Evolutionary conservation across 805 yeast genomes (phyloP), one percentile per base, ranked within the genome.

Genomic region (Pichia gijzeniarum): DNA sequence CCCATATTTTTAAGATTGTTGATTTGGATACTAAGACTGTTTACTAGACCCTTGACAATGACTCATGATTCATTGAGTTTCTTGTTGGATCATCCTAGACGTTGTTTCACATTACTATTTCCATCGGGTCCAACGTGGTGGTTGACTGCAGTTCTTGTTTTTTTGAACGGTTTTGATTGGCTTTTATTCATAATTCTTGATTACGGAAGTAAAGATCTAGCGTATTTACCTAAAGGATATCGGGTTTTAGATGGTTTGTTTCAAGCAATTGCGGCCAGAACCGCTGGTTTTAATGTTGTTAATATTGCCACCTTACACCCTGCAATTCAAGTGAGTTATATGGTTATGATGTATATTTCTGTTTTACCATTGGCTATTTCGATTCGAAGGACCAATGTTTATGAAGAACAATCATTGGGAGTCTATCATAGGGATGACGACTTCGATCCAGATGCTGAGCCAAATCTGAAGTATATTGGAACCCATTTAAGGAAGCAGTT

Each of bases 321-420:
- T 0, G 93, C 96, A 0, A 86, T 91, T 41, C 96, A 89, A 62
- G 95, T 93, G 25, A 80, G 93, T 55, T 93, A 93, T 62, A 75
- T 88, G 80, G 75, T 93, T 49, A 91, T 93, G 98, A 93, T 93
- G 99, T 93, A 93, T 67, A 89, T 93, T 22, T 91, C 98, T 14
- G 97, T 91, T 37, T 72, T 90, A 60, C 99, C 99, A 1, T 70
- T 93, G 55, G 99, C 99, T 28, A 93, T 93, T 52, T 87, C 96
- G 33, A 89, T 93, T 51, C 80, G 99, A 68, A 77, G 97, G 62
- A 93, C 99, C 17, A 93, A 93, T 62, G 99, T 93, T 45, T 93
- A 93, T 67, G 99, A 93, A 62, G 99, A 93, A 58, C 98, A 89
- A 60, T 85, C 96, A 0, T 67, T 93, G 46, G 99, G 99, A n/a